Evolutionary conservation across 2,329 filamentous ascomycete genomes (phyloP).

Genomic region (Raffaelea ambrosiae): DNA sequence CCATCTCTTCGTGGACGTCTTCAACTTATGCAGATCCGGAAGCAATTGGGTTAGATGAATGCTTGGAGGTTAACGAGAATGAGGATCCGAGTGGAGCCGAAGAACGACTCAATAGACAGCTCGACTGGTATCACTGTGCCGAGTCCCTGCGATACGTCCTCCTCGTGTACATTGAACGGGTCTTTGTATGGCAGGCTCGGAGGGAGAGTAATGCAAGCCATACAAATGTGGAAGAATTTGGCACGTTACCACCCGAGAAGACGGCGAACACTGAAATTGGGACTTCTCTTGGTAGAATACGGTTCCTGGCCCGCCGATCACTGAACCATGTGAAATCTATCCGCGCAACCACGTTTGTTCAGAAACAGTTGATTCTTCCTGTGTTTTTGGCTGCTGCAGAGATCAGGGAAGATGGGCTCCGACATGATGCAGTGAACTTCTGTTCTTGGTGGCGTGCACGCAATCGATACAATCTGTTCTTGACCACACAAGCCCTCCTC

Average conservation of each 20-base stretch:
- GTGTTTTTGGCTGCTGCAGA: conserved; percentile 26
- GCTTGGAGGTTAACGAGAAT: too few relatives aligned
- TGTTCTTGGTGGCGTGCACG: conserved; percentile 23
- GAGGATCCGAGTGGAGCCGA: too few relatives aligned
- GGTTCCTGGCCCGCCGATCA: too few relatives aligned
- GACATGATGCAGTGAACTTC: conserved; percentile 17
- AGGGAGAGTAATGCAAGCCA: too few relatives aligned
- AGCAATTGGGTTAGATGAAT: too few relatives aligned
- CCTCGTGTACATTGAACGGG: conserved; percentile 22
- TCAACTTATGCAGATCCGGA: background rate
- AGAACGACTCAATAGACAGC: too few relatives aligned
- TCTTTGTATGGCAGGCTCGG: too few relatives aligned
- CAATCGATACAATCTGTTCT: conserved; percentile 24
- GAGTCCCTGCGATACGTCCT: conserved; percentile 24
- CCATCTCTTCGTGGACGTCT: conserved; percentile 14
- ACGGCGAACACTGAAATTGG: too few relatives aligned
- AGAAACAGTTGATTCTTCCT: conserved; percentile 27
- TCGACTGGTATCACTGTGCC: conserved; percentile 23
- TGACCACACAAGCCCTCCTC: conserved; percentile 11
- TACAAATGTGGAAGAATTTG: too few relatives aligned
- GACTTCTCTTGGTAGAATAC: too few relatives aligned
- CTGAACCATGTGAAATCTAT: conserved; percentile 16
- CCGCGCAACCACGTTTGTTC: conserved; percentile 21
- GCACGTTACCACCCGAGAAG: conserved; percentile 3
- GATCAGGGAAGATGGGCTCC: conserved; percentile 15